Evolutionary conservation across 2,329 filamentous ascomycete species (phyloP).

Genomic region (Monilinia fructicola): DNA sequence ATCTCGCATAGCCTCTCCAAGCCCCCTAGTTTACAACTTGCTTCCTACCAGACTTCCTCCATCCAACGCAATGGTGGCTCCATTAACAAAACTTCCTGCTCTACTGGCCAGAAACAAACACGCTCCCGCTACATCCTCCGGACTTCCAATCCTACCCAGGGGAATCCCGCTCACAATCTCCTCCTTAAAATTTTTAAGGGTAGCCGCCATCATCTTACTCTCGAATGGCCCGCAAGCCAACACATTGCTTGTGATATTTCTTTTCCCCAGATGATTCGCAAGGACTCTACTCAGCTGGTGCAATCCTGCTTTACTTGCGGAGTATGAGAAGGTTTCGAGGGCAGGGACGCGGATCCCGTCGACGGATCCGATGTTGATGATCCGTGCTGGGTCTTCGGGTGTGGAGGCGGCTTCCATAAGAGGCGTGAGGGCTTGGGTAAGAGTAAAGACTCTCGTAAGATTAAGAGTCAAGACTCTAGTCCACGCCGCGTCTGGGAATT

Average conservation of each 20-base stretch:
- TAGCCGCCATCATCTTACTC: slow-evolving; percentile 72
- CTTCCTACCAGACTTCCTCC: slow-evolving; percentile 52
- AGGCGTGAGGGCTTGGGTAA: slow-evolving; percentile 61
- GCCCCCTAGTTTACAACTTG: slow-evolving; percentile 45
- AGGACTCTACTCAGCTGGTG: slow-evolving; percentile 65
- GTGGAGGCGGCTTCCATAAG: slow-evolving; percentile 55
- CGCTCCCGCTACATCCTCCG: slow-evolving; percentile 68
- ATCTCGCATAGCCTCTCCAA: background rate
- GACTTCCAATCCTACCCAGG: slow-evolving; percentile 63
- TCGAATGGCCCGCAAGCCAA: slow-evolving; percentile 71
- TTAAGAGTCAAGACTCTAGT: slow-evolving; percentile 58
- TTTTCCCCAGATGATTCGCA: slow-evolving; percentile 59
- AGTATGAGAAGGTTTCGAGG: slow-evolving; percentile 61
- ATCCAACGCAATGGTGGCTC: slow-evolving; percentile 62
- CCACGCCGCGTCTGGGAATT: slow-evolving; percentile 60
- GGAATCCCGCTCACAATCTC: slow-evolving; percentile 60
- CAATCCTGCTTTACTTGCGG: slow-evolving; percentile 61
- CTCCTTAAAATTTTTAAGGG: slow-evolving; percentile 58
- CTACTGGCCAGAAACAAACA: slow-evolving; percentile 68
- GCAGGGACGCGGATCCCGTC: slow-evolving; percentile 61
- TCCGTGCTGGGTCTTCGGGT: slow-evolving; percentile 50
- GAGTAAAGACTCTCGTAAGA: slow-evolving; percentile 65
- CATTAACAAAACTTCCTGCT: slow-evolving; percentile 66
- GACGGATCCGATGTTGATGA: slow-evolving; percentile 65
- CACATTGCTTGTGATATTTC: slow-evolving; percentile 64